Percentiles rank a stretch among this genome's conserved stretches.
phyloP scores from a whole-genome alignment of 176 grass and related monocot species.

The Cenchrus fungigraminus region DNA sequence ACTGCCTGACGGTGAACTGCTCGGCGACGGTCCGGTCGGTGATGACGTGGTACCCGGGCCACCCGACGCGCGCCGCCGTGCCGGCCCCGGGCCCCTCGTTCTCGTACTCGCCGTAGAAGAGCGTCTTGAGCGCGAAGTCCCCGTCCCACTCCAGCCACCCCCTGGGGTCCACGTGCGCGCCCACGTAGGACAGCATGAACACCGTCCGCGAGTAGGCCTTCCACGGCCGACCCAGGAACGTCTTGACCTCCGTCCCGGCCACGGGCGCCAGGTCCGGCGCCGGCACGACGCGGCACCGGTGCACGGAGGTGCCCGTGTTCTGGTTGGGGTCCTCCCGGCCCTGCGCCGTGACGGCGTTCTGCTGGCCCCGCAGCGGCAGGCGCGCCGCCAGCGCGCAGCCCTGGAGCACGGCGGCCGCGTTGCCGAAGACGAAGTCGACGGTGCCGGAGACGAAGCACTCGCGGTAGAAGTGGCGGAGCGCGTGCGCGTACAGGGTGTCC shows the following conservation, averaged over 20 bases:
- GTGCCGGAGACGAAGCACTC: conserved; percentile 62
- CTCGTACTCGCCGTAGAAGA: conserved; percentile 65
- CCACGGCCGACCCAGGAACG: conserved; percentile 68
- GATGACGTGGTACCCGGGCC: conserved; percentile 67
- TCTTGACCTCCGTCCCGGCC: conserved; percentile 22
- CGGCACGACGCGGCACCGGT: conserved; percentile 58
- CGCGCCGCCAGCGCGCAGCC: conserved; percentile 54
- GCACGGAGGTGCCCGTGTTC: conserved; percentile 62
- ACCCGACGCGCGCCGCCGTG: conserved; percentile 44
- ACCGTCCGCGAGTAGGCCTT: conserved; percentile 70
- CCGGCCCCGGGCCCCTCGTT: conserved; percentile 56
- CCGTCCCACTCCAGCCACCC: conserved; percentile 71
- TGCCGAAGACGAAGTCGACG: conserved; percentile 74
- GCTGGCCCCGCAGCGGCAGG: conserved; percentile 47
- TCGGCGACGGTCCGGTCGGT: conserved; percentile 45
- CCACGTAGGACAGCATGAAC: conserved; percentile 55
- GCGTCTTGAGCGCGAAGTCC: conserved; percentile 53
- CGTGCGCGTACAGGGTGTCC: conserved; percentile 63
- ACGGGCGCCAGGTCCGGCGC: conserved; percentile 50
- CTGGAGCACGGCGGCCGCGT: conserved; percentile 57
- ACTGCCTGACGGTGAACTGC: conserved; percentile 57
- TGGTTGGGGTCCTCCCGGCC: conserved; percentile 73
- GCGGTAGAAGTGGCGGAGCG: conserved; percentile 62
- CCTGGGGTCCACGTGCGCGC: conserved; percentile 40
- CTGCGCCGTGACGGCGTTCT: conserved; percentile 69